Evolutionary conservation across 106 monocot genomes (phyloP).

Genomic region (Chionographis japonica): DNA sequence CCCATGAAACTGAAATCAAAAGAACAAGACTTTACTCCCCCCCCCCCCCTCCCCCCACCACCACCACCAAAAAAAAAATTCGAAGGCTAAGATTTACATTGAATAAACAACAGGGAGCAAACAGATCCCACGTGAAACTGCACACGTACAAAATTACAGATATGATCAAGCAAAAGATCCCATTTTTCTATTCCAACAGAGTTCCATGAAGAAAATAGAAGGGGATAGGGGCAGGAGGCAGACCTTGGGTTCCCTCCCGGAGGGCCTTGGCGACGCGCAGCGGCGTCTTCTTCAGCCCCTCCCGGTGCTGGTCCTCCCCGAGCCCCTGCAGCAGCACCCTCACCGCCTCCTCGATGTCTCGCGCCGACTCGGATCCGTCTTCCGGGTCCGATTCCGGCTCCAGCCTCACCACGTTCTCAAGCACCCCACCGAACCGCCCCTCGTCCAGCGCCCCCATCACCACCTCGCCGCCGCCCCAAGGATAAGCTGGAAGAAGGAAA

Average conservation of each 20-base stretch:
- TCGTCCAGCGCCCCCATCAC: slow-evolving; percentile 40
- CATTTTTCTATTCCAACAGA: not conserved
- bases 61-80: too few species aligned
- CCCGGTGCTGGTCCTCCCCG: slow-evolving; percentile 36
- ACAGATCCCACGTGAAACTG: too few species aligned
- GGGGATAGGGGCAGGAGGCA: not conserved
- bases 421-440: slow-evolving; percentile 19
- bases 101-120: too few species aligned
- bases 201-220: not conserved
- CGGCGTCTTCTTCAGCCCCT: slow-evolving; percentile 36
- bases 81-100: too few species aligned
- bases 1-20: too few species aligned
- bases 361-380: not conserved
- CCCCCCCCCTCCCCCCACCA: too few species aligned
- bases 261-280: slow-evolving; percentile 47
- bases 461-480: not conserved
- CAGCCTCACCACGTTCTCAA: slow-evolving; percentile 7
- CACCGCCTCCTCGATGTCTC: slow-evolving; percentile 18
- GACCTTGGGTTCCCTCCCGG: slow-evolving; percentile 37
- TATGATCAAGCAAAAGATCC: not conserved
- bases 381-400: not conserved
- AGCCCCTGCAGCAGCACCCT: slow-evolving; percentile 23
- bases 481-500: not conserved
- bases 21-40: too few species aligned
- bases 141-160: not conserved